Conservation (phyloP, 208 protist genomes). For the Leishmania amazonensis region DNA sequence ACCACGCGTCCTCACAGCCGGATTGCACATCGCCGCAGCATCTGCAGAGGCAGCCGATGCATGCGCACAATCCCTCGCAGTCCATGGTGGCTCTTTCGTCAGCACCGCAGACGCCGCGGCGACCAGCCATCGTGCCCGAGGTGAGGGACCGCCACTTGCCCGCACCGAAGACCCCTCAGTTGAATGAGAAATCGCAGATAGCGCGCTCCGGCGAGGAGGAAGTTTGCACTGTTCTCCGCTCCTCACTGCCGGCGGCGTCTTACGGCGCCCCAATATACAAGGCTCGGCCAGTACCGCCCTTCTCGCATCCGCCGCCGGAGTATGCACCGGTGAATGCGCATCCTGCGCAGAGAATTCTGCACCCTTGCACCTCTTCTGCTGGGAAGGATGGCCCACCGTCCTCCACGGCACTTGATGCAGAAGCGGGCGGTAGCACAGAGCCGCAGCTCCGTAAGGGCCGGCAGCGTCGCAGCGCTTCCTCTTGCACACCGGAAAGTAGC, state of each 20-base stretch:
- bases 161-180: not conserved
- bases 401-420: not conserved
- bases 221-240: not conserved
- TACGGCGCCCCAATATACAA: not conserved
- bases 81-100: not conserved
- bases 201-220: not conserved
- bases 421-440: not conserved
- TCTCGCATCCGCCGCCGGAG: not conserved
- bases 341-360: not conserved
- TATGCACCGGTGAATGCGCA: not conserved
- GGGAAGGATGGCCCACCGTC: not conserved
- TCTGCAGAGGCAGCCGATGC: not conserved
- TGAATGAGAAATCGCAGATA: not conserved
- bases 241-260: not conserved
- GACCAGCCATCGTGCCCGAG: not conserved
- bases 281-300: not conserved
- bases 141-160: not conserved
- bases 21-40: not conserved
- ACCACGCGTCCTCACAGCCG: not conserved
- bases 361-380: not conserved
- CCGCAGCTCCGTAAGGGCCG: not conserved
- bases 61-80: not conserved
- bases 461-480: not conserved
- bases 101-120: slow-evolving; percentile 4
- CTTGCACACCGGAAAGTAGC: not conserved